Percentiles rank a stretch among this genome's conserved stretches.
Conservation (phyloP, 2,329 filamentous ascomycete species). For the Trematosphaeria pertusa region DNA sequence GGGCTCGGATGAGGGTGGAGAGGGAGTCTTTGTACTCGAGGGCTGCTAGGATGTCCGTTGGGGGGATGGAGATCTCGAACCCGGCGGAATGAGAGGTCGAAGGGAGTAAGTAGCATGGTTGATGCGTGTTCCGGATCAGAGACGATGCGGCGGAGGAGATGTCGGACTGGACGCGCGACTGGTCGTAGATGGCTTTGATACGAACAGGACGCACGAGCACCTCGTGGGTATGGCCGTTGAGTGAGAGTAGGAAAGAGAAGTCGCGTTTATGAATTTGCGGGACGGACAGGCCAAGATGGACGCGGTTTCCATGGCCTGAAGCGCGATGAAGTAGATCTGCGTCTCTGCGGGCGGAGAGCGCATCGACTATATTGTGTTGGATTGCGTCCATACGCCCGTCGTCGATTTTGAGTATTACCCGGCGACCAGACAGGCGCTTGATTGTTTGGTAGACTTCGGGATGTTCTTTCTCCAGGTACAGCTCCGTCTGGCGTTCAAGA, state of each 20-base stretch:
- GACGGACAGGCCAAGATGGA: constrained; percentile 35
- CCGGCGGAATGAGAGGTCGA: constrained; percentile 21
- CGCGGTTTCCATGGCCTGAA: constrained; percentile 12
- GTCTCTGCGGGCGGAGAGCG: constrained; percentile 30
- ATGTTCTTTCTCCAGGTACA: constrained; percentile 33
- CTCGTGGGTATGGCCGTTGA: constrained; percentile 25
- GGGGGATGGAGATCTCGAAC: constrained; percentile 30
- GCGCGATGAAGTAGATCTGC: constrained; percentile 32
- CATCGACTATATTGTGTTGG: constrained; percentile 25
- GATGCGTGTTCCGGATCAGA: constrained; percentile 11
- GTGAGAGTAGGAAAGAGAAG: constrained; percentile 33
- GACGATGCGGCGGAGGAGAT: constrained; percentile 21
- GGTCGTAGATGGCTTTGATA: constrained; percentile 20
- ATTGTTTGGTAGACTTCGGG: constrained; percentile 29
- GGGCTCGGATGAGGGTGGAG: constrained; percentile 22
- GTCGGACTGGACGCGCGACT: constrained; percentile 16
- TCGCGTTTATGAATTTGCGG: constrained; percentile 33
- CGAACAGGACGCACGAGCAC: constrained; percentile 27
- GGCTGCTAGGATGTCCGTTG: constrained; percentile 22
- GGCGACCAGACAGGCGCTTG: constrained; percentile 30
- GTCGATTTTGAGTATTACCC: constrained; percentile 22
- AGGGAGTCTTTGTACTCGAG: constrained; percentile 34
- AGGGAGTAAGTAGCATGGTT: constrained; percentile 29
- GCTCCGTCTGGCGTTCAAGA: constrained; percentile 32
- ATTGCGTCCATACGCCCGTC: constrained; percentile 16